Evolutionary conservation across 208 protist genomes (phyloP), one percentile per base, ranked within the genome.

Genomic region (Leptomonas pyrrhocoris): DNA sequence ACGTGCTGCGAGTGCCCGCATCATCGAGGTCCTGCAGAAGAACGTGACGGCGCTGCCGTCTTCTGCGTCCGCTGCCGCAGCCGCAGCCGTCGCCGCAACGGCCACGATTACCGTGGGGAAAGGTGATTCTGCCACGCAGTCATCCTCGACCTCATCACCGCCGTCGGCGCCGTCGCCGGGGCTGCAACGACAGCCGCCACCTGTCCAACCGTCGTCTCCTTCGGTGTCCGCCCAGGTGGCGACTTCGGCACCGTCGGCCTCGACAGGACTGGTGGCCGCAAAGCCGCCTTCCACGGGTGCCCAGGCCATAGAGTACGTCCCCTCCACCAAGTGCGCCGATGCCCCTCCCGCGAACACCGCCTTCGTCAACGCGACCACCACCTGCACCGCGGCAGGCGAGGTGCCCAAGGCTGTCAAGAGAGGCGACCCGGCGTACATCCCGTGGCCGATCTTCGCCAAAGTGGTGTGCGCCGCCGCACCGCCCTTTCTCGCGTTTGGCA

Each of bases 401-500:
- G 13, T 36, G 25, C 55, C 23, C 2, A 59, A 61, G 61, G 54
- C n/a, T n/a, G n/a, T 46, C 7, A 57, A 23, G 56, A 69, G 45
- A 36, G 30, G 42, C 31, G 59, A 71, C 21, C 57, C 79, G 23
- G 23, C 54, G 6, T 77, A 74, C 64, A 94, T 93, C 49, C 60
- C 86, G 1, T 90, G 85, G 79, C 54, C 67, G 45, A 71, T 80
- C 7, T 92, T 82, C 58, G 38, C 53, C 7, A 74, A 74, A 23
- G 68, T 94, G 11, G 62, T 90, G 15, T 50, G 81, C 58, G 74
- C 75, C 28, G 77, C 86, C 45, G 81, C 79, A 6, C 66, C 86
- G 12, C 93, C 93, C 5, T 97, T 97, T 54, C 74, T 95, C 30
- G 93, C 88, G 1, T 97, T 97, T 65, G 93, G 93, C 25, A 65